Evolutionary conservation across 2,329 filamentous ascomycete genomes (phyloP), one percentile per base, ranked within the genome.

Genomic region (Colletotrichum euphorbiae): DNA sequence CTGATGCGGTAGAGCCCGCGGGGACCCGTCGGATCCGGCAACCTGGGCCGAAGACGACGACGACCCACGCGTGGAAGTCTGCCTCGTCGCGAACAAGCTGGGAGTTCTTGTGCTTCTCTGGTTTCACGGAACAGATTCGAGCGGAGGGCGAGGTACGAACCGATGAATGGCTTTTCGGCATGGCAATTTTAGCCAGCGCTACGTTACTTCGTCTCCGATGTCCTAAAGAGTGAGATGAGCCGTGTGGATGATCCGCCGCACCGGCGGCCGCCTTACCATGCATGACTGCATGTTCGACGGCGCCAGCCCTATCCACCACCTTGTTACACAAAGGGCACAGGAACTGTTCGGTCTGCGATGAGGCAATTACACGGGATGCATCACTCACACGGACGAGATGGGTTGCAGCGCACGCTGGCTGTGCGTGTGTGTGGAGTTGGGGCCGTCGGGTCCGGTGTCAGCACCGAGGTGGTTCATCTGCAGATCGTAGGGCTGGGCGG

Each of bases 401-500:
- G 15, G 46, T 51, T 43, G 38, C 38, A 52, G 15, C n/a, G 24
- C 46, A 61, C n/a, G 24, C 21, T n/a, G 58, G 58, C 46, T 42
- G 58, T 61, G 58, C 36, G 33, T 42, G 58, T 4, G 33, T 42
- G 58, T 4, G 17, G 17, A 21, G 17, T 21, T 4, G 17, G 17
- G 51, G 31, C 4, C 13, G 51, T 38, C 31, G 19, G 51, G 28
- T 38, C 51, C 36, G 38, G 62, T 40, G 62, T 65, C 55, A 52
- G 62, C 55, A 52, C 36, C 19, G 15, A 38, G 12, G 24, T 40
- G 19, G 21, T 6, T 9, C 7, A 31, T 17, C 54, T 65, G 61
- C 65, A 59, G 46, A 40, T 43, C 21, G 9, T 68, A 68, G 61
- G 65, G 65, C 65, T 68, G 54, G 52, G 54, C 61, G 52, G 59